phyloP scores from a whole-genome alignment of 208 protist species.

The Phytomonas sp. region DNA sequence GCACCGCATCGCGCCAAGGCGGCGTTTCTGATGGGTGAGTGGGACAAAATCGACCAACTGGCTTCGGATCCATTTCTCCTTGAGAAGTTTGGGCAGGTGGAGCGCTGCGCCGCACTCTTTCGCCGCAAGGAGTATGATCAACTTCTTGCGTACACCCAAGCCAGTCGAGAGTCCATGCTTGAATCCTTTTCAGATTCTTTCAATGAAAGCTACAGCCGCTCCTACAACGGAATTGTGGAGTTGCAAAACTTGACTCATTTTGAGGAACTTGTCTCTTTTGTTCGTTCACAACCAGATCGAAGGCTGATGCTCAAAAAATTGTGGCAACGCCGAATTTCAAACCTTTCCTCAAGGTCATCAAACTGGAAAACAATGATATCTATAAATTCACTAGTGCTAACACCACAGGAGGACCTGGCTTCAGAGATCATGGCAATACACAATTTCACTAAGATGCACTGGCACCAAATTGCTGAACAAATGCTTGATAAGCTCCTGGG shows the following conservation, averaged over 20 bases:
- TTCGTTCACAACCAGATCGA: slow-evolving; percentile 53
- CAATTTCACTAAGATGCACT: slow-evolving; percentile 78
- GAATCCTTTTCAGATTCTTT: slow-evolving; percentile 77
- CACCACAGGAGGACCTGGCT: slow-evolving; percentile 86
- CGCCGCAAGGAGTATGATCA: slow-evolving; percentile 40
- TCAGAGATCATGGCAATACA: slow-evolving; percentile 94
- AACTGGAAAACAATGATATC: slow-evolving; percentile 92
- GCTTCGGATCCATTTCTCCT: slow-evolving; percentile 28
- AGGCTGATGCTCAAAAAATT: slow-evolving; percentile 54
- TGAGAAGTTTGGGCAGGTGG: slow-evolving; percentile 51
- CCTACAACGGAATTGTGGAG: slow-evolving; percentile 93
- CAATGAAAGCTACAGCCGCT: slow-evolving; percentile 78
- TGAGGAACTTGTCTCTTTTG: slow-evolving; percentile 97
- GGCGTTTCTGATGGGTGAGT: slow-evolving; percentile 65
- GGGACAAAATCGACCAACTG: slow-evolving; percentile 72
- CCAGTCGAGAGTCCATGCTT: slow-evolving; percentile 51
- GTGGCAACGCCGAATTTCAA: slow-evolving; percentile 86
- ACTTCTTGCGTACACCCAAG: slow-evolving; percentile 47
- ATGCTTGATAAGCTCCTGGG: slow-evolving; percentile 55
- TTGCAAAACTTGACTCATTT: slow-evolving; percentile 98
- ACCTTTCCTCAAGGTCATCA: slow-evolving; percentile 85
- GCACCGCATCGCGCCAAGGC: slow-evolving; percentile 73
- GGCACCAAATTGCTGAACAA: slow-evolving; percentile 61
- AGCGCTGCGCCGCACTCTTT: slow-evolving; percentile 74
- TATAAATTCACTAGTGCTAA: slow-evolving; percentile 93